A percentile compares a stretch with the other conserved stretches of the same genome.
These are phyloP conservation scores for Neurospora terricola DNA, from an alignment of 495 filamentous ascomycete species.

Conservation along the genomic window DNA sequence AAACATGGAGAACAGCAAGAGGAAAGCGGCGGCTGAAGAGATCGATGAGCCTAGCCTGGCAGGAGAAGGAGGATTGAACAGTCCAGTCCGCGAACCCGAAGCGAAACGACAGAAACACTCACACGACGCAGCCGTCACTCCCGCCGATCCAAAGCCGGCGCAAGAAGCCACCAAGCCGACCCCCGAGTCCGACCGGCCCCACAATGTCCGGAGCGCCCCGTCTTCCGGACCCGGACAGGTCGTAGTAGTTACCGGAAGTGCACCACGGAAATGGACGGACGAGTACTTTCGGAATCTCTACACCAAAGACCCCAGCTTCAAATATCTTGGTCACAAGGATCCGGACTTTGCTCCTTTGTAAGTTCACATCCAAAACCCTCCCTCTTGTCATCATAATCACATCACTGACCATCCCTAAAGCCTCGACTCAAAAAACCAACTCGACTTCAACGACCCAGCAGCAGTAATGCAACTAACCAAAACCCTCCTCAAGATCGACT, in stretches of 20 bases:
- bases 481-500: slow-evolving; percentile 65
- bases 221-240: not conserved
- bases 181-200: not conserved
- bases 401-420: slow-evolving; percentile 8
- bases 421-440: slow-evolving; percentile 50
- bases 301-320: slow-evolving; percentile 23
- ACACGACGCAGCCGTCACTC: not conserved
- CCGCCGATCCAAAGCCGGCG: not conserved
- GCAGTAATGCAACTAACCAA: slow-evolving; percentile 76
- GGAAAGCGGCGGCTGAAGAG: slow-evolving; percentile 10
- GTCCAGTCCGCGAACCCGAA: not conserved
- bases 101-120: not conserved
- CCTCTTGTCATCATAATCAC: not conserved
- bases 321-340: slow-evolving; percentile 22
- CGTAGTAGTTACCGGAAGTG: not conserved
- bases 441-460: slow-evolving; percentile 76
- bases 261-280: slow-evolving; percentile 13
- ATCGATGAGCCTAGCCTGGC: not conserved
- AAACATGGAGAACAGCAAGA: slow-evolving; percentile 15
- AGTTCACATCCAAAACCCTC: not conserved
- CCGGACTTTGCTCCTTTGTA: slow-evolving; percentile 21
- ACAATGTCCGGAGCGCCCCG: not conserved
- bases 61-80: not conserved
- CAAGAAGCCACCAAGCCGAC: not conserved
- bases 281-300: slow-evolving; percentile 29